Evolutionary conservation across 768 basidiomycete genomes (phyloP), one percentile per base, ranked within the genome.

Genomic region (Mycena rebaudengoi): DNA sequence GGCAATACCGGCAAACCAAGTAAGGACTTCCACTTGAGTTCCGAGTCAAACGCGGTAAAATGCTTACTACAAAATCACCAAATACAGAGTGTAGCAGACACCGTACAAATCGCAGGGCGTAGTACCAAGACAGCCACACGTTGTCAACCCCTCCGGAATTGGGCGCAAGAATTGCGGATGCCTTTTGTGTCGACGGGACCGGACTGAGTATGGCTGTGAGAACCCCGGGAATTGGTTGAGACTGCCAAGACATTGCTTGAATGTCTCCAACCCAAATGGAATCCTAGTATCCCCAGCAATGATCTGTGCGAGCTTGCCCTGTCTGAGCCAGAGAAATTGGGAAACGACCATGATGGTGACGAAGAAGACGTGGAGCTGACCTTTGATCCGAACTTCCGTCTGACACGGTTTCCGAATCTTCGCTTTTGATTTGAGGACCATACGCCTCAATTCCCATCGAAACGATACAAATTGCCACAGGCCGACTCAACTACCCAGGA

Each of bases 321-420:
- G 28, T 41, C 39, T 16, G 39, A 60, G 12, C 21, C 35, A 48
- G 56, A 58, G 29, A 54, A 43, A 43, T 40, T 18, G 28, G 23
- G 37, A 37, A 50, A 55, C 13, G 45, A 50, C 16, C 29, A 12
- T 41, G 28, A 14, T 14, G 13, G 14, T 18, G 48, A 49, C 14
- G 37, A 25, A 44, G 23, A 59, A 39, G 37, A 49, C 8, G 14
- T 39, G n/a, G 33, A 10, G 28, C n/a, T 59, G 37, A 59, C 57
- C 21, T 59, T 59, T 50, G 57, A 59, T 59, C 57, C 46, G 57
- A 12, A 50, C 35, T 50, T 49, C 37, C 26, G 48, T 10, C 28
- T 59, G 29, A 39, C 55, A 18, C 53, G 41, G 41, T 12, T 55
- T 57, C 43, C 41, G 55, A 33, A 57, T 57, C 18, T 45, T 57